Percentiles rank a stretch among this genome's conserved stretches.
phyloP scores from a whole-genome alignment of 2,329 filamentous ascomycete species.

The Fusarium sp. region DNA sequence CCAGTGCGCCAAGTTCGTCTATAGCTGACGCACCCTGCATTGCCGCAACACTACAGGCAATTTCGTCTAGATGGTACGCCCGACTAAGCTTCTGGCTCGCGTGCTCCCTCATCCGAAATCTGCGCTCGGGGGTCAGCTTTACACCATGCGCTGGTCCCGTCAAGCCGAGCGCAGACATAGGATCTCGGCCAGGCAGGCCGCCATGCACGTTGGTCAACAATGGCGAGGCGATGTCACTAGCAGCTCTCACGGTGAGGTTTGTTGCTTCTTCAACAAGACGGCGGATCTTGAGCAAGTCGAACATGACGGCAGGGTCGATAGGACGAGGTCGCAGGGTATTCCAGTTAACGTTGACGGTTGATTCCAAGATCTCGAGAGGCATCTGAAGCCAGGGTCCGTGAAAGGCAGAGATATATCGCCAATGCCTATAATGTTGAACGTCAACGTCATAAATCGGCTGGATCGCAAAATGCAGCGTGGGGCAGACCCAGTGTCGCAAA shows the following conservation, averaged over 20 bases:
- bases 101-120: constrained; percentile 83
- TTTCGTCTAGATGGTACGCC: constrained; percentile 85
- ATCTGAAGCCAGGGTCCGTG: constrained; percentile 87
- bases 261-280: constrained; percentile 84
- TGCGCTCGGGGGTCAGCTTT: constrained; percentile 81
- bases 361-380: constrained; percentile 82
- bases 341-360: constrained; percentile 83
- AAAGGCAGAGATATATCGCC: constrained; percentile 86
- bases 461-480: constrained; percentile 1
- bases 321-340: constrained; percentile 80
- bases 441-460: constrained; percentile 20
- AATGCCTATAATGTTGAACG: constrained; percentile 73
- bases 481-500: constrained; percentile 11
- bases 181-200: constrained; percentile 43
- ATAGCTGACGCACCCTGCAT: constrained; percentile 85
- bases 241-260: constrained; percentile 80
- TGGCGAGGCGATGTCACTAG: constrained; percentile 77
- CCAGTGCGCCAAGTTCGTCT: constrained; percentile 80
- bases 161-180: constrained; percentile 40
- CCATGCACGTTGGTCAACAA: constrained; percentile 69
- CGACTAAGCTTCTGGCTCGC: constrained; percentile 81
- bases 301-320: constrained; percentile 84
- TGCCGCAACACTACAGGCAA: constrained; percentile 83
- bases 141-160: constrained; percentile 68
- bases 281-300: constrained; percentile 86